phyloP scores from a whole-genome alignment of 129 eudicot species.

The Lactuca sativa region DNA sequence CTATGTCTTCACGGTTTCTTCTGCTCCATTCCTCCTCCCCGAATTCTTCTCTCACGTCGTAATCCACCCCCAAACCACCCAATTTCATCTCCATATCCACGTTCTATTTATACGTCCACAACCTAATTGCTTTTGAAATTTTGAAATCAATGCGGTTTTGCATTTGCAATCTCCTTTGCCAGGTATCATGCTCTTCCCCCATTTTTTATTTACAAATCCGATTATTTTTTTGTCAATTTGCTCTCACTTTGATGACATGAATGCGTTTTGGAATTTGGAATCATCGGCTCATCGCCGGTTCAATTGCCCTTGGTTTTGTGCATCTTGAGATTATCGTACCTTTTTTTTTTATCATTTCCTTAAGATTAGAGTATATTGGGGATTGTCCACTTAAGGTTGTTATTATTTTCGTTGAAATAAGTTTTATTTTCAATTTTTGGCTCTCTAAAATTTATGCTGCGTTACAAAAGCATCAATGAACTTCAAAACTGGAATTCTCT shows the following conservation, averaged over 20 bases:
- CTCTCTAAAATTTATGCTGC: not conserved
- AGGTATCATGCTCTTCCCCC: constrained; percentile 24
- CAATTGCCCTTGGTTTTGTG: constrained; percentile 5
- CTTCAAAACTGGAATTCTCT: not conserved
- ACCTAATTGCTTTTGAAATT: not conserved
- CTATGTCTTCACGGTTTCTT: constrained; percentile 25
- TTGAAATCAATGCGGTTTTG: constrained; percentile 27
- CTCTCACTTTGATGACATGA: not conserved
- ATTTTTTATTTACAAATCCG: not conserved
- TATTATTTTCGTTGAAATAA: not conserved
- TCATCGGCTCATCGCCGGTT: not conserved
- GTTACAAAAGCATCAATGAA: constrained; percentile 5
- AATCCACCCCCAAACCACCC: constrained; percentile 5
- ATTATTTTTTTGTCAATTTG: not conserved
- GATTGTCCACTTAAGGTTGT: not conserved
- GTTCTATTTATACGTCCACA: not conserved
- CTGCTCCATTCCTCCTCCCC: constrained; percentile 13
- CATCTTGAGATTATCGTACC: not conserved
- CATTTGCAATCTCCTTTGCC: constrained; percentile 23
- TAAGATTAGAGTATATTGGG: constrained; percentile 10
- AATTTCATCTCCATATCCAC: not conserved
- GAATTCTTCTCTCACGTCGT: constrained; percentile 8
- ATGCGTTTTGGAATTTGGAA: not conserved
- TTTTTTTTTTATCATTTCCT: not conserved
- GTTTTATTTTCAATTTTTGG: constrained; percentile 1